Evolutionary conservation across 1,284 basidiomycete species (phyloP).

Genomic region (Cryptococcus depauperatus): DNA sequence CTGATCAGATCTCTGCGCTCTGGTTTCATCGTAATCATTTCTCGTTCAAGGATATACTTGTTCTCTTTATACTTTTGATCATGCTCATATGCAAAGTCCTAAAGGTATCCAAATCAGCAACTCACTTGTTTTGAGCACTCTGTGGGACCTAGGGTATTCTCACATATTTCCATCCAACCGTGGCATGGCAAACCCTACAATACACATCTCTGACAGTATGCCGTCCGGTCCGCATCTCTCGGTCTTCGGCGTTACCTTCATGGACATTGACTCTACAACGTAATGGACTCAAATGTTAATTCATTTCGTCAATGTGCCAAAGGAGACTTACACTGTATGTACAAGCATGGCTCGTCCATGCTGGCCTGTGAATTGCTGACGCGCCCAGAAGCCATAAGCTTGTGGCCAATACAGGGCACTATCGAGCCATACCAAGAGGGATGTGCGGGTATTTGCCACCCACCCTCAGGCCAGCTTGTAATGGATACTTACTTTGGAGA

Average conservation of each 20-base stretch:
- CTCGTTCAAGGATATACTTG: slow-evolving; percentile 92
- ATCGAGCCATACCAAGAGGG: background rate
- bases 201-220: slow-evolving; percentile 93
- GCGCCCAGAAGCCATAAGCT: background rate
- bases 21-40: slow-evolving; percentile 54
- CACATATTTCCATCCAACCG: slow-evolving; percentile 97
- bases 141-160: slow-evolving; percentile 37
- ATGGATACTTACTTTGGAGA: slow-evolving; percentile 65
- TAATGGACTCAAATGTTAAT: background rate
- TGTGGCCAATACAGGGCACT: background rate
- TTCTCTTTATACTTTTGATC: slow-evolving; percentile 97
- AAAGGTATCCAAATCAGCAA: slow-evolving; percentile 3
- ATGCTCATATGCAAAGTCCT: slow-evolving; percentile 85
- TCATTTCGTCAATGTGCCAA: no score
- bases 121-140: background rate
- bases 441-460: slow-evolving; percentile 6
- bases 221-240: slow-evolving; percentile 92
- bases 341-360: slow-evolving; percentile 92
- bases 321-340: slow-evolving; percentile 70
- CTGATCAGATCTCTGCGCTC: slow-evolving; percentile 24
- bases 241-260: slow-evolving; percentile 78
- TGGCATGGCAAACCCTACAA: slow-evolving; percentile 77
- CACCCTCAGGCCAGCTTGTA: slow-evolving; percentile 1
- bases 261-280: slow-evolving; percentile 70
- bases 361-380: slow-evolving; percentile 83